A percentile compares a stretch with the other conserved stretches of the same genome.
phyloP scores from a whole-genome alignment of 2,329 filamentous ascomycete genomes.

The Fusarium caatingaense region DNA sequence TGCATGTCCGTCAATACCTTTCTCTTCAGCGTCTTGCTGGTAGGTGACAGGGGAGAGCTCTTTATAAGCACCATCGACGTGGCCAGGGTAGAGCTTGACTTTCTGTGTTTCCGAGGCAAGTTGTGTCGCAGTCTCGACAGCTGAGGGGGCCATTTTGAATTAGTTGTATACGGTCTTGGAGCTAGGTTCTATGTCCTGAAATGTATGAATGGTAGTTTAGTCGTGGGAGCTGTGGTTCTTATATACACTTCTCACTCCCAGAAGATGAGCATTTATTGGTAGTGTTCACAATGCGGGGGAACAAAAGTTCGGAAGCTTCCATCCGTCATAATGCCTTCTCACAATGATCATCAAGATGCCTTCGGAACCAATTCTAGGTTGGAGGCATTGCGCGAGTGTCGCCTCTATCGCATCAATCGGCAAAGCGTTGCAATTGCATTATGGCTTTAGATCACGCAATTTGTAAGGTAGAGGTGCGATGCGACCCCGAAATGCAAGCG shows the following conservation, averaged over 20 bases:
- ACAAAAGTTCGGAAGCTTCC: neutral
- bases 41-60: constrained; percentile 39
- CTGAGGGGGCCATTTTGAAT: constrained; percentile 42
- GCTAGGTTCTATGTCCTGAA: too few species aligned
- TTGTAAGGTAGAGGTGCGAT: neutral
- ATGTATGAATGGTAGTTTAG: neutral
- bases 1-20: constrained; percentile 35
- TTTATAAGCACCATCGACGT: constrained; percentile 44
- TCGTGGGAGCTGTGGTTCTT: constrained; percentile 9
- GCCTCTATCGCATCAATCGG: constrained; percentile 15
- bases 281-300: constrained; percentile 21
- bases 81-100: constrained; percentile 46
- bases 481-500: neutral
- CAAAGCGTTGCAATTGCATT: neutral
- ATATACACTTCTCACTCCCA: constrained; percentile 25
- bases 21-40: constrained; percentile 37
- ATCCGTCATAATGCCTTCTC: constrained; percentile 18
- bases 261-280: neutral
- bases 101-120: constrained; percentile 24
- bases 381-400: constrained; percentile 34
- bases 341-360: neutral
- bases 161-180: neutral
- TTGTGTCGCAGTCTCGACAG: constrained; percentile 35
- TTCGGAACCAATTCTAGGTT: constrained; percentile 3
- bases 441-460: constrained; percentile 42